A percentile compares a stretch with the other conserved stretches of the same genome.
Evolutionary conservation across 2,329 filamentous ascomycete genomes (phyloP).

Genomic region (Fusarium chuoi): DNA sequence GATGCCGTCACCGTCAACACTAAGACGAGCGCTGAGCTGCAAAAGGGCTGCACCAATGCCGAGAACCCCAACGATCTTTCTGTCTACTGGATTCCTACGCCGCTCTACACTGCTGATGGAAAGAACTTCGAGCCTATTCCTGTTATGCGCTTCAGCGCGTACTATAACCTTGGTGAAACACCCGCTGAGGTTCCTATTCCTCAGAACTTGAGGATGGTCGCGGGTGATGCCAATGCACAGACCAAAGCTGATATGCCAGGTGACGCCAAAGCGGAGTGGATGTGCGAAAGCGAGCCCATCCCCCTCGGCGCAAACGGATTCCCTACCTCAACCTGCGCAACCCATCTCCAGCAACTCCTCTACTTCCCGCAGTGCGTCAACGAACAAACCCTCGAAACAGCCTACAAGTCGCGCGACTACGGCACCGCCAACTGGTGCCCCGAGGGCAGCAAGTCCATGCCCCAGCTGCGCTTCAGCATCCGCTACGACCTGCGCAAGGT

Average conservation of each 20-base stretch:
- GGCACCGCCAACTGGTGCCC: slow-evolving; percentile 52
- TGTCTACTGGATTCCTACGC: slow-evolving; percentile 58
- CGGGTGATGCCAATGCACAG: slow-evolving; percentile 48
- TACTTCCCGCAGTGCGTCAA: slow-evolving; percentile 42
- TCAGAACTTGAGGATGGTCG: slow-evolving; percentile 54
- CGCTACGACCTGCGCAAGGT: slow-evolving; percentile 57
- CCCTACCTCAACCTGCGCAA: slow-evolving; percentile 28
- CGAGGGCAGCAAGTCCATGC: slow-evolving; percentile 56
- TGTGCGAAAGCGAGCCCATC: slow-evolving; percentile 48
- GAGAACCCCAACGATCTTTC: slow-evolving; percentile 60
- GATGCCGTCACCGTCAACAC: slow-evolving; percentile 46
- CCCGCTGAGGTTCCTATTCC: slow-evolving; percentile 57
- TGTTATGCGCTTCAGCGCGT: slow-evolving; percentile 55
- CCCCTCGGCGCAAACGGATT: slow-evolving; percentile 30
- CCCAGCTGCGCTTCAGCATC: slow-evolving; percentile 59
- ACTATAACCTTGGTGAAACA: slow-evolving; percentile 54
- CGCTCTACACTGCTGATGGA: slow-evolving; percentile 49
- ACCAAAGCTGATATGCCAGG: slow-evolving; percentile 16
- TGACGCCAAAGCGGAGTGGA: slow-evolving; percentile 47
- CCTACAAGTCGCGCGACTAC: slow-evolving; percentile 32
- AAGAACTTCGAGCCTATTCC: slow-evolving; percentile 47
- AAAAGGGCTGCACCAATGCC: slow-evolving; percentile 55
- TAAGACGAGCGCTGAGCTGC: slow-evolving; percentile 47
- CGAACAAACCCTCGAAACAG: slow-evolving; percentile 34
- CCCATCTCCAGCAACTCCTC: slow-evolving; percentile 36